Conservation (phyloP, 2,329 filamentous ascomycete genomes). For the Arthroderma uncinatum region DNA sequence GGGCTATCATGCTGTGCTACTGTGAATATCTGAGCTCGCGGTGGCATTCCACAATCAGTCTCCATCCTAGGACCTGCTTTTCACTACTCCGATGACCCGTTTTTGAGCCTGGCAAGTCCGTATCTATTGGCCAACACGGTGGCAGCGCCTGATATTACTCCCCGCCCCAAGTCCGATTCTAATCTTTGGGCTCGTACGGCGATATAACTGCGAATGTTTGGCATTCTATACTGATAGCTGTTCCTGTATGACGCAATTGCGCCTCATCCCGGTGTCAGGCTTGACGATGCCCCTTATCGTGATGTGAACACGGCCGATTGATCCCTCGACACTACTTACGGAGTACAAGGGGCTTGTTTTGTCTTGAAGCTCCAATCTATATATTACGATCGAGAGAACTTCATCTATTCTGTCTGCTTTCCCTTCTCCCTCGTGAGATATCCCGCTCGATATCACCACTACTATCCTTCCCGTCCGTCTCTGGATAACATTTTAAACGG, state of each 20-base stretch:
- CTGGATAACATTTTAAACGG: background rate
- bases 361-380: background rate
- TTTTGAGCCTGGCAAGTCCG: background rate
- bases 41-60: background rate
- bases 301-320: background rate
- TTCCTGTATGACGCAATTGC: conserved; percentile 1
- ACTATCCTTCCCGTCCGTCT: background rate
- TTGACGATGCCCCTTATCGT: background rate
- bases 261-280: background rate
- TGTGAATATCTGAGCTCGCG: background rate
- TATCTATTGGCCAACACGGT: background rate
- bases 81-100: background rate
- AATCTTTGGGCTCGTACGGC: background rate
- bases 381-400: background rate
- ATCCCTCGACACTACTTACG: background rate
- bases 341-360: background rate
- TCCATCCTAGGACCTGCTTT: background rate
- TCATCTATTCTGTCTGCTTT: background rate
- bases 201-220: background rate
- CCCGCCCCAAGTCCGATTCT: background rate
- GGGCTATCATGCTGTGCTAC: background rate
- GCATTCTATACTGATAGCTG: background rate
- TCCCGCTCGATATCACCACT: background rate
- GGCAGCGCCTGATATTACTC: background rate
- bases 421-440: background rate